Evolutionary conservation across 768 basidiomycete species (phyloP), one percentile per base, ranked within the genome.

Genomic region (Boletus huronensis): DNA sequence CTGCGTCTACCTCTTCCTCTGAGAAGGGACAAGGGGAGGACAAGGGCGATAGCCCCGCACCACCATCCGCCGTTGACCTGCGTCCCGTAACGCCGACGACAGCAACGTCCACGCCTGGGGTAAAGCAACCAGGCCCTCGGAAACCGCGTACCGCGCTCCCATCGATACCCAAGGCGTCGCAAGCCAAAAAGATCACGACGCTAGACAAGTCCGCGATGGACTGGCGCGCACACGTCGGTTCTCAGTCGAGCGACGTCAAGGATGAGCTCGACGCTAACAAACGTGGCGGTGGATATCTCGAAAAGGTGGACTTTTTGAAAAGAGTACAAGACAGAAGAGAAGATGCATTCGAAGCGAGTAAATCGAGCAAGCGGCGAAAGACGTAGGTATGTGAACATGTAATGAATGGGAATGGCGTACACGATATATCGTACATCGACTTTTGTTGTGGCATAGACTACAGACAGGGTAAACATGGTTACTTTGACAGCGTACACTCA

Each of bases 121-220:
- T 45, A 8, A 82, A 78, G 66, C 79, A 79, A 26, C 80, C 81
- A 3, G 85, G 86, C 0, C 84, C 87, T 13, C 83, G 87, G 19
- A 90, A 84, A 63, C 72, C 87, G 1, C 85, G 83, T 64, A 77
- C 76, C 0, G 69, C 74, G 3, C 75, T 91, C 7, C 76, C 80
- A 1, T 70, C 79, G 14, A 67, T 87, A 31, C 87, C 87, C 0
- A 73, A 73, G 13, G 58, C 70, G 1, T 73, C 70, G 35, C 90
- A 85, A 63, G 75, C 83, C 2, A 90, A 87, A 67, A 93, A 88
- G 70, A 76, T 94, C 8, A 84, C 87, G 23, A 93, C 90, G 25
- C 76, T 94, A 14, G 90, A 92, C 58, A 93, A 93, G 68, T 90
- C 88, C 0, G 83, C 87, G 13, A 83, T 94, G 81, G 92, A 94